phyloP scores from a whole-genome alignment of 2,329 filamentous ascomycete species.

The Anisogramma anomala region DNA sequence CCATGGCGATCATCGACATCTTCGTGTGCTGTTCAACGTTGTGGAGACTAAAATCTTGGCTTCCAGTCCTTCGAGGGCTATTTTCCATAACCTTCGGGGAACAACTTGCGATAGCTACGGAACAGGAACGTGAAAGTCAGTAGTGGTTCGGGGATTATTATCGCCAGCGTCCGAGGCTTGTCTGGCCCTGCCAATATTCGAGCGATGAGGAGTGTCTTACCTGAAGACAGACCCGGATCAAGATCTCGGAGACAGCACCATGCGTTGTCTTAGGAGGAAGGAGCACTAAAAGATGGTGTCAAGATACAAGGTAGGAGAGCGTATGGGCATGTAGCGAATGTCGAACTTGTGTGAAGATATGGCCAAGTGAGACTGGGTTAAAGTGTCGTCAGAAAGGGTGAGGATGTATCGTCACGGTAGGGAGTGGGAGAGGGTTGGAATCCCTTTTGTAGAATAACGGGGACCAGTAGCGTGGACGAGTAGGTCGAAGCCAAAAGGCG shows the following conservation, averaged over 20 bases:
- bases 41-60: slow-evolving; percentile 20
- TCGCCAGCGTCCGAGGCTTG: slow-evolving; percentile 1
- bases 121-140: slow-evolving; percentile 7
- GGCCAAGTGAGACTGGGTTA: no score
- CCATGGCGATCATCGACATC: slow-evolving; percentile 41
- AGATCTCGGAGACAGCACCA: neutral
- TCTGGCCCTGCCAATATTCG: neutral
- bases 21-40: slow-evolving; percentile 23
- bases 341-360: neutral
- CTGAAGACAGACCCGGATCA: slow-evolving; percentile 6
- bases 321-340: neutral
- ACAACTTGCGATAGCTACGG: slow-evolving; percentile 5
- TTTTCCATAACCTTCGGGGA: slow-evolving; percentile 28
- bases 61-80: slow-evolving; percentile 25
- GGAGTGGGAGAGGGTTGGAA: slow-evolving; percentile 7
- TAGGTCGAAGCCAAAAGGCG: slow-evolving; percentile 4
- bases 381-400: slow-evolving; percentile 8
- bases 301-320: neutral
- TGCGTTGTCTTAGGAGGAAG: neutral
- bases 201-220: slow-evolving; percentile 9
- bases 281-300: no score
- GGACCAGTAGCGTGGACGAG: slow-evolving; percentile 8
- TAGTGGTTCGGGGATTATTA: slow-evolving; percentile 2
- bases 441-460: slow-evolving; percentile 12
- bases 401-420: neutral